Evolutionary conservation across 176 grass and related monocot species (phyloP).

Genomic region (Tuctoria greenei): DNA sequence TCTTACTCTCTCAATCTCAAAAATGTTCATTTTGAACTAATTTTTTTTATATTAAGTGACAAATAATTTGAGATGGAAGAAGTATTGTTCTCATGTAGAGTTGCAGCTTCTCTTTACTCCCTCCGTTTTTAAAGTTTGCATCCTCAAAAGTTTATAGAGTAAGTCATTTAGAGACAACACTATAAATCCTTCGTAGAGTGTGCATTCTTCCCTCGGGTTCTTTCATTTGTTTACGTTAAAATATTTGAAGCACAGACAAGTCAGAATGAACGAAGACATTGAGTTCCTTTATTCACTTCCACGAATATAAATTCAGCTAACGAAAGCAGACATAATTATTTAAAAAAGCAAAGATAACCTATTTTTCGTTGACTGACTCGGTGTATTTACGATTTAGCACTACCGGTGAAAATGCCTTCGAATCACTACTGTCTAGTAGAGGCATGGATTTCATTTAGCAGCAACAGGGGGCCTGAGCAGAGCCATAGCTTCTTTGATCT

Average conservation of each 20-base stretch:
- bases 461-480: slow-evolving; percentile 58
- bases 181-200: not conserved
- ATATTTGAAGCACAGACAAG: not conserved
- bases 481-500: slow-evolving; percentile 80
- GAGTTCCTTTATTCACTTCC: not conserved
- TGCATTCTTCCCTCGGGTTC: not conserved
- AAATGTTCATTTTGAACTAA: too few relatives aligned
- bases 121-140: not conserved
- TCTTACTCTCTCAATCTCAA: too few relatives aligned
- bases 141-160: too few relatives aligned
- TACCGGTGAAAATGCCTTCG: not conserved
- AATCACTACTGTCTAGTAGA: not conserved
- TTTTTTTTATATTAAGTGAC: too few relatives aligned
- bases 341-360: not conserved
- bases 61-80: too few relatives aligned
- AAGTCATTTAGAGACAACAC: not conserved
- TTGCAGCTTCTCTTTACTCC: too few relatives aligned
- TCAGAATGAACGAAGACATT: not conserved
- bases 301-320: not conserved
- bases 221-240: not conserved
- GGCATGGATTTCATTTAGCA: slow-evolving; percentile 31
- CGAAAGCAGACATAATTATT: not conserved
- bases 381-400: not conserved
- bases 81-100: too few relatives aligned
- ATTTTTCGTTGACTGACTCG: slow-evolving; percentile 2